phyloP scores from a whole-genome alignment of 1,139 yeast genomes.

The Sugiyamaella castrensis region DNA sequence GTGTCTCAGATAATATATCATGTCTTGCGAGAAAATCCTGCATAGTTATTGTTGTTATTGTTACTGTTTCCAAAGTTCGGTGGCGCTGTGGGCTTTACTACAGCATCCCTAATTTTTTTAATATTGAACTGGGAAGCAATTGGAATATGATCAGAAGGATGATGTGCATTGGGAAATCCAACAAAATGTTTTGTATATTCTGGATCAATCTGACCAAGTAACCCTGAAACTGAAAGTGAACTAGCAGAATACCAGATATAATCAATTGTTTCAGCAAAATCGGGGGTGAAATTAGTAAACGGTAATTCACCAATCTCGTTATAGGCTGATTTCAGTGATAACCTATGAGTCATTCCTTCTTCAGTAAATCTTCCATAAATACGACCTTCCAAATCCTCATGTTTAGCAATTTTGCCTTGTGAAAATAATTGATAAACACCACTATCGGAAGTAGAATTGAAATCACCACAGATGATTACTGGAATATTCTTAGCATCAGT shows the following conservation, averaged over 20 bases:
- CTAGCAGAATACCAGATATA: slow-evolving; percentile 92
- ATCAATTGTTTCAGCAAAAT: slow-evolving; percentile 89
- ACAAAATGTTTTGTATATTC: slow-evolving; percentile 72
- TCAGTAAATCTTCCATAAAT: slow-evolving; percentile 91
- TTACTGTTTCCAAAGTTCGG: slow-evolving; percentile 17
- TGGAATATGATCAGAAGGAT: slow-evolving; percentile 94
- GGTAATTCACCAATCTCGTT: slow-evolving; percentile 84
- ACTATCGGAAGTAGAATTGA: slow-evolving; percentile 80
- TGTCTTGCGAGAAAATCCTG: slow-evolving; percentile 11
- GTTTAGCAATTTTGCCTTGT: slow-evolving; percentile 63
- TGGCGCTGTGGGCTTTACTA: slow-evolving; percentile 29
- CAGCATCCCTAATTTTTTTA: slow-evolving; percentile 46
- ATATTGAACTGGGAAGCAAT: slow-evolving; percentile 73
- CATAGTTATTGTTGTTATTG: neutral
- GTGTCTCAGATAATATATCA: slow-evolving; percentile 2
- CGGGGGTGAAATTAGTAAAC: slow-evolving; percentile 90
- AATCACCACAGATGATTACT: slow-evolving; percentile 88
- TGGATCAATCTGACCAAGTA: slow-evolving; percentile 79
- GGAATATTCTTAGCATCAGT: slow-evolving; percentile 67
- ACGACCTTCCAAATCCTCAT: slow-evolving; percentile 77
- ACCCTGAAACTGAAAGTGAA: slow-evolving; percentile 73
- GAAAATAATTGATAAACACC: slow-evolving; percentile 92
- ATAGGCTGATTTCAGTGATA: slow-evolving; percentile 83
- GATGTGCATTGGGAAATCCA: slow-evolving; percentile 92
- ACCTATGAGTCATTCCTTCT: slow-evolving; percentile 79